These are phyloP conservation scores for Verticillium alfalfae DNA, from an alignment of 2,329 filamentous ascomycete genomes.

Conservation along the genomic window DNA sequence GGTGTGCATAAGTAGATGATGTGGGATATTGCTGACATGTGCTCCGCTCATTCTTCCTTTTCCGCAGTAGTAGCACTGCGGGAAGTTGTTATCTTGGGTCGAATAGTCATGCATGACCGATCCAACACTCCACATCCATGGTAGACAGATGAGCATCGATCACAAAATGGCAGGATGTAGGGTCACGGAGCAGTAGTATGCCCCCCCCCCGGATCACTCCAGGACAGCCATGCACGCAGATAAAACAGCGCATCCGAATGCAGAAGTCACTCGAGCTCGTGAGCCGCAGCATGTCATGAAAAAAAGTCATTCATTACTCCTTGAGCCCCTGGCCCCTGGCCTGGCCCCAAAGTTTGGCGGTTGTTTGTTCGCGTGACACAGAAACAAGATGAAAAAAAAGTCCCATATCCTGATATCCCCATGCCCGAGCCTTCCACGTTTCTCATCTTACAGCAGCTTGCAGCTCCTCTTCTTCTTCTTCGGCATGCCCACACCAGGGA, in stretches of 20 bases:
- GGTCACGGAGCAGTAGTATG: neutral
- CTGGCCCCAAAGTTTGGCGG: neutral
- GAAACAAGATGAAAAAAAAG: neutral
- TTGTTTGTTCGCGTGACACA: neutral
- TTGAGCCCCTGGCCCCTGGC: neutral
- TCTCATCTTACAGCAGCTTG: slow-evolving; percentile 61
- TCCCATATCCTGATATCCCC: too few species aligned
- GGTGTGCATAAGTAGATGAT: too few species aligned
- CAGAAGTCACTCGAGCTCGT: neutral
- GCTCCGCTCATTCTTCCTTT: too few species aligned
- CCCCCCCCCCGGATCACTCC: neutral
- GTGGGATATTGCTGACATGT: too few species aligned
- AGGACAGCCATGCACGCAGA: neutral
- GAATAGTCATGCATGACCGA: too few species aligned
- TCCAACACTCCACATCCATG: too few species aligned
- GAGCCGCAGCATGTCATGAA: slow-evolving; percentile 25
- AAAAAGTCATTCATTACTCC: slow-evolving; percentile 7
- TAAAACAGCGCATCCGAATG: neutral
- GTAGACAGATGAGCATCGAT: too few species aligned
- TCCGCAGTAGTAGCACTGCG: too few species aligned
- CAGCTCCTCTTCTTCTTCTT: slow-evolving; percentile 83
- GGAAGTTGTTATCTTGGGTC: too few species aligned
- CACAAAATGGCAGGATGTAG: too few species aligned
- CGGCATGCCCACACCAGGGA: slow-evolving; percentile 49
- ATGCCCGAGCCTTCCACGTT: neutral